Evolutionary conservation across 2,329 filamentous ascomycete species (phyloP), one percentile per base, ranked within the genome.

Genomic region (Madurella fahalii): DNA sequence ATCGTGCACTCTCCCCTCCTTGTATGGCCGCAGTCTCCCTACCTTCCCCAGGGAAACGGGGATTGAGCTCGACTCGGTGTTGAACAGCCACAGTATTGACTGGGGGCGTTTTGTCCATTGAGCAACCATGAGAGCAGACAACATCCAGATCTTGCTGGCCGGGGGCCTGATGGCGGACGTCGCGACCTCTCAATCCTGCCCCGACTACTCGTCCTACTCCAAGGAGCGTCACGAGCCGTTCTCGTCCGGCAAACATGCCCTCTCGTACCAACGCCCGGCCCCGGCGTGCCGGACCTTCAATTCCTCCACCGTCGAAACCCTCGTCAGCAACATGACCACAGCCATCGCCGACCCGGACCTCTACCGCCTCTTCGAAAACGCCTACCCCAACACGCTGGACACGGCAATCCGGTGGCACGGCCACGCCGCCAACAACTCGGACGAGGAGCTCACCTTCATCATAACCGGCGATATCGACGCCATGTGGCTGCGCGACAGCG

Each of bases 221-320:
- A 75, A 73, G 58, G 67, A 77, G 53, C 72, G 69, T 5, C 87
- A 93, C 67, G 74, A 78, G 37, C 93, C 93, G 1, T 84, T 85
- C 64, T 95, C 89, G 60, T 72, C 80, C n/a, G 92, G 93, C 12
- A 83, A 82, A 8, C 81, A 94, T 67, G 76, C 82, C 53, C 82
- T 96, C 9, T 87, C 90, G 1, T 95, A 81, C 69, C 90, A 95
- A 74, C 82, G 93, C 30, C 93, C 93, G 0, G 79, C 79, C 1
- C 74, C 80, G 49, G 79, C 82, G 64, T 96, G 92, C 68, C 86
- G 92, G 49, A 95, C 89, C 1, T 95, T 94, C 74, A 82, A 82
- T 58, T 89, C 89, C 2, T 79, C 84, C 2, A 78, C 84, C 8
- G 89, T 95, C 4, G 93, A 96, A 68, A 74, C 84, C 51, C 81